Conservation (phyloP, 2,329 filamentous ascomycete genomes). For the Ascochyta clinopodiicola region DNA sequence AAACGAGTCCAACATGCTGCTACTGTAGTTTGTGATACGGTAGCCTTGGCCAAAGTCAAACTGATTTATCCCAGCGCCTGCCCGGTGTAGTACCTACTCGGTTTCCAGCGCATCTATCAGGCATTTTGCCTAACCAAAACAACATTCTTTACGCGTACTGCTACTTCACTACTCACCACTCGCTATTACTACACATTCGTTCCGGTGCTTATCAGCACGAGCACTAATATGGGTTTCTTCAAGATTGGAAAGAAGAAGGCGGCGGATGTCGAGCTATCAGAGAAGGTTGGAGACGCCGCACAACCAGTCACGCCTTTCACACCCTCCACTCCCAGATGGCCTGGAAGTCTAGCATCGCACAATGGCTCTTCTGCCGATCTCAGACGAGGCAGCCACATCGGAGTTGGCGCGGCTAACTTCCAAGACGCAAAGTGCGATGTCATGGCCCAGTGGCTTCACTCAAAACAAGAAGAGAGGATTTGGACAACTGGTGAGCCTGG, state of each 20-base stretch:
- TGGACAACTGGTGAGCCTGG: constrained; percentile 58
- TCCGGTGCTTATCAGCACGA: constrained; percentile 2
- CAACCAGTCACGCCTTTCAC: neutral
- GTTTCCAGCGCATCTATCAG: constrained; percentile 6
- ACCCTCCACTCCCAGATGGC: constrained; percentile 10
- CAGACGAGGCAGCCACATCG: neutral
- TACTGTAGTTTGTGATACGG: constrained; percentile 10
- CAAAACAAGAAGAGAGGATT: constrained; percentile 64
- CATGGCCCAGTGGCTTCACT: constrained; percentile 69
- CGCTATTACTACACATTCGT: constrained; percentile 5
- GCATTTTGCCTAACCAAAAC: constrained; percentile 5
- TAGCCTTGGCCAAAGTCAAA: neutral
- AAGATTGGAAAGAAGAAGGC: constrained; percentile 19
- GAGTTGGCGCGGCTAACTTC: neutral
- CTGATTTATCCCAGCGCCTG: constrained; percentile 6
- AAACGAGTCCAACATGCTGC: constrained; percentile 9
- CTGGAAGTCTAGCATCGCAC: constrained; percentile 7
- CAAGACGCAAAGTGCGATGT: constrained; percentile 63
- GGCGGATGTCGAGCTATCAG: constrained; percentile 13
- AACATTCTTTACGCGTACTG: constrained; percentile 2
- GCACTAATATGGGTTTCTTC: constrained; percentile 19
- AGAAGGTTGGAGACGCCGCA: constrained; percentile 5
- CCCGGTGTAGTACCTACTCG: neutral
- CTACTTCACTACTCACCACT: neutral
- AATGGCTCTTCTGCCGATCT: constrained; percentile 9